phyloP scores from a whole-genome alignment of 768 basidiomycete species.

The Trametes punicea region DNA sequence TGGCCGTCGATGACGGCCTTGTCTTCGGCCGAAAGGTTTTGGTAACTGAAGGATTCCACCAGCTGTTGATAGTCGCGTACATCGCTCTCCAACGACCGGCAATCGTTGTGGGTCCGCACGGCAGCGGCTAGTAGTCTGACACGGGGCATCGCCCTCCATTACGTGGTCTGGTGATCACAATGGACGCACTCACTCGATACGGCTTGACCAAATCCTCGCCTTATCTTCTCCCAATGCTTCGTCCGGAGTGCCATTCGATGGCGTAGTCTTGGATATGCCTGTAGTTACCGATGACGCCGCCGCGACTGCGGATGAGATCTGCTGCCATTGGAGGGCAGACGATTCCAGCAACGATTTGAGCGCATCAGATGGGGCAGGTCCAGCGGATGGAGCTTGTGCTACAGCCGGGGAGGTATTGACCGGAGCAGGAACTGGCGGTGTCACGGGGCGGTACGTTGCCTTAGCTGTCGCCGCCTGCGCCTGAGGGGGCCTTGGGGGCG shows the following conservation, averaged over 20 bases:
- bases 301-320: slow-evolving; percentile 14
- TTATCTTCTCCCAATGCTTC: neutral
- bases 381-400: neutral
- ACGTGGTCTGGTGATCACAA: neutral
- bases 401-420: neutral
- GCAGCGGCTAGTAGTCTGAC: slow-evolving; percentile 9
- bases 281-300: slow-evolving; percentile 9
- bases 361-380: neutral
- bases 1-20: slow-evolving; percentile 15
- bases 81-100: slow-evolving; percentile 15
- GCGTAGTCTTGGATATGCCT: neutral
- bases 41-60: slow-evolving; percentile 17
- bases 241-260: neutral
- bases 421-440: neutral
- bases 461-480: neutral
- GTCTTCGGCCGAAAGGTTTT: slow-evolving; percentile 5
- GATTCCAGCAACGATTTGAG: slow-evolving; percentile 9
- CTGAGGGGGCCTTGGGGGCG: neutral
- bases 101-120: slow-evolving; percentile 9
- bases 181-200: slow-evolving; percentile 13
- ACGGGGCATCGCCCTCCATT: neutral
- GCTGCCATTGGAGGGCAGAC: slow-evolving; percentile 11
- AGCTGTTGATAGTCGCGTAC: slow-evolving; percentile 17
- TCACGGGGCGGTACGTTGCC: neutral
- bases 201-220: slow-evolving; percentile 13